Evolutionary conservation across 106 monocot species (phyloP).

Genomic region (Platanthera zijinensis): DNA sequence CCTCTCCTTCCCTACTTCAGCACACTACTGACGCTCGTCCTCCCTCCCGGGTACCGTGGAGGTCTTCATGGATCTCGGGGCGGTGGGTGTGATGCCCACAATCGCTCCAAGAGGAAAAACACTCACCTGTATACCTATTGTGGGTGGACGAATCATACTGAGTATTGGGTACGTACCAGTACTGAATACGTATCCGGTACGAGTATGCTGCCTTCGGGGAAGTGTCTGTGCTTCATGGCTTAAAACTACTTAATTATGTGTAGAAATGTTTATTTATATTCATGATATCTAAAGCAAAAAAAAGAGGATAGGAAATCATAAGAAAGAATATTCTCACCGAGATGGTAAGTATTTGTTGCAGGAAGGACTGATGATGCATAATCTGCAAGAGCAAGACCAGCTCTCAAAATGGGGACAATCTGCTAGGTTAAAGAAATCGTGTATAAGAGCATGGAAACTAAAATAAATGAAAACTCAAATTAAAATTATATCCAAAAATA

Average conservation of each 20-base stretch:
- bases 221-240: neutral
- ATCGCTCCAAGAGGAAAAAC: too few relatives aligned
- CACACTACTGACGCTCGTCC: too few relatives aligned
- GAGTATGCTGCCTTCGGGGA: too few relatives aligned
- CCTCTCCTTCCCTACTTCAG: too few relatives aligned
- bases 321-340: conserved; percentile 41
- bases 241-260: neutral
- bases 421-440: conserved; percentile 18
- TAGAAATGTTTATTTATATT: neutral
- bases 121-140: too few relatives aligned
- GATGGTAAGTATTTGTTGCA: conserved; percentile 82
- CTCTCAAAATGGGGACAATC: conserved; percentile 89
- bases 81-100: too few relatives aligned
- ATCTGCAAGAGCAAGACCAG: conserved; percentile 86
- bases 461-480: neutral
- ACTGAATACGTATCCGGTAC: too few relatives aligned
- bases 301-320: neutral
- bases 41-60: too few relatives aligned
- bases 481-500: neutral
- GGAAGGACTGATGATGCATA: conserved; percentile 82
- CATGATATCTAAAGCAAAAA: neutral
- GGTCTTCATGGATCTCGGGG: too few relatives aligned
- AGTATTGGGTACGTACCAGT: too few relatives aligned
- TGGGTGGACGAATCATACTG: too few relatives aligned
- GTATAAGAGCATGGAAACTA: conserved; percentile 1